Evolutionary conservation across 495 filamentous ascomycete species (phyloP).

Genomic region (Trichocladium antarcticum): DNA sequence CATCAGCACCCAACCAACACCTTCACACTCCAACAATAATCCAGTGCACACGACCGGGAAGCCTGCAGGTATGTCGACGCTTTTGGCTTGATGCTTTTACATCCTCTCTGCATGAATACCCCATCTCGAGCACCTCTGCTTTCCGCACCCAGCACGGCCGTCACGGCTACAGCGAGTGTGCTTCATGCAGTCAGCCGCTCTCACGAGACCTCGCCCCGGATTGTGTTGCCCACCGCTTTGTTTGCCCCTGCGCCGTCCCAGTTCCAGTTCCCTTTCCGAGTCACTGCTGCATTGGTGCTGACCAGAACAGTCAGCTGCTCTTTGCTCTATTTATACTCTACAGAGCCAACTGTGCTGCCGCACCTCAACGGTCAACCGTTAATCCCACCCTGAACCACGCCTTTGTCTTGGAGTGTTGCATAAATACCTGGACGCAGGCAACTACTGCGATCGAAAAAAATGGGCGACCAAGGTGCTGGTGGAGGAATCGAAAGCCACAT

Average conservation of each 20-base stretch:
- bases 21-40: neutral
- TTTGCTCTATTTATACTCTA: neutral
- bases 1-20: no score
- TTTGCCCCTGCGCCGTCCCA: conserved; percentile 16
- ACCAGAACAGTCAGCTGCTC: conserved; percentile 1
- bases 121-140: conserved; percentile 10
- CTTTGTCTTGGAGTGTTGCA: neutral
- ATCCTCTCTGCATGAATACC: neutral
- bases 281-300: conserved; percentile 8
- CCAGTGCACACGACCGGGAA: conserved; percentile 1
- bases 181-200: conserved; percentile 29
- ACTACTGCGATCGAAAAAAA: conserved; percentile 10
- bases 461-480: conserved; percentile 38
- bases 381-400: neutral
- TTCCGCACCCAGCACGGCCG: conserved; percentile 21
- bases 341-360: neutral
- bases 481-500: conserved; percentile 37
- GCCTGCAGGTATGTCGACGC: conserved; percentile 12
- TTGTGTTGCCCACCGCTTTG: conserved; percentile 19
- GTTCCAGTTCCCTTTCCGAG: conserved; percentile 2
- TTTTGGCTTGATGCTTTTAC: neutral
- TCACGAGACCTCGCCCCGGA: conserved; percentile 33
- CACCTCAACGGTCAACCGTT: conserved; percentile 1
- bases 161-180: conserved; percentile 21
- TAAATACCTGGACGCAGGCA: neutral